phyloP scores from a whole-genome alignment of 768 basidiomycete species.

The Leccinellum albellum region DNA sequence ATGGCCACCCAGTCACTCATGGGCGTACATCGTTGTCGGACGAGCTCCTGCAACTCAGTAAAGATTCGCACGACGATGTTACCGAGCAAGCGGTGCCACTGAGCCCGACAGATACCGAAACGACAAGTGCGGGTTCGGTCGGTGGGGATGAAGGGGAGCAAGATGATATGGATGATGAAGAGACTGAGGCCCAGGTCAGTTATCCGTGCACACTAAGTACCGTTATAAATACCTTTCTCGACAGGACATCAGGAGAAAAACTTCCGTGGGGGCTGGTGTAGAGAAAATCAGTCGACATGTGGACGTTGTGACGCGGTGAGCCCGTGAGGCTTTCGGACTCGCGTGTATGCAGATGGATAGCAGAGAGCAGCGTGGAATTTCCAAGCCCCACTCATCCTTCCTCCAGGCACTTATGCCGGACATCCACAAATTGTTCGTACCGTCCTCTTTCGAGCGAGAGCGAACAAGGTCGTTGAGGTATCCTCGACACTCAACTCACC shows the following conservation, averaged over 20 bases:
- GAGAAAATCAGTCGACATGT: constrained; percentile 36
- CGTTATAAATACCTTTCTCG: constrained; percentile 5
- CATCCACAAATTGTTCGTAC: neutral
- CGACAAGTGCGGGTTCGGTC: constrained; percentile 7
- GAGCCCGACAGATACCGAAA: constrained; percentile 12
- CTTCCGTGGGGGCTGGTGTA: constrained; percentile 33
- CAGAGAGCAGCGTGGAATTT: constrained; percentile 6
- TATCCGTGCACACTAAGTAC: neutral
- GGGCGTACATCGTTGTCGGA: neutral
- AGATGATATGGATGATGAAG: constrained; percentile 19
- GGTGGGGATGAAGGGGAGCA: constrained; percentile 12
- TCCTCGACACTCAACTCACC: neutral
- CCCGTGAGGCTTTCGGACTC: neutral
- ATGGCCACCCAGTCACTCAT: neutral
- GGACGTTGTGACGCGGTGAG: constrained; percentile 17
- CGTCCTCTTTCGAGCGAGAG: neutral
- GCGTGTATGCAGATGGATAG: neutral
- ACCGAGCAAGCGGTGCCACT: neutral
- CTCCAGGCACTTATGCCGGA: constrained; percentile 1
- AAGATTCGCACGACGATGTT: neutral
- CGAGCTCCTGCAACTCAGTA: constrained; percentile 6
- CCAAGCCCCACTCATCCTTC: constrained; percentile 7
- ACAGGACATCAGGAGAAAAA: constrained; percentile 29
- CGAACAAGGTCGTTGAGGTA: neutral
- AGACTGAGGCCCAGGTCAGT: constrained; percentile 20